These are phyloP conservation scores for Phytopythium boreale DNA, from an alignment of 352 stramenopile genomes.

Conservation along the genomic window DNA sequence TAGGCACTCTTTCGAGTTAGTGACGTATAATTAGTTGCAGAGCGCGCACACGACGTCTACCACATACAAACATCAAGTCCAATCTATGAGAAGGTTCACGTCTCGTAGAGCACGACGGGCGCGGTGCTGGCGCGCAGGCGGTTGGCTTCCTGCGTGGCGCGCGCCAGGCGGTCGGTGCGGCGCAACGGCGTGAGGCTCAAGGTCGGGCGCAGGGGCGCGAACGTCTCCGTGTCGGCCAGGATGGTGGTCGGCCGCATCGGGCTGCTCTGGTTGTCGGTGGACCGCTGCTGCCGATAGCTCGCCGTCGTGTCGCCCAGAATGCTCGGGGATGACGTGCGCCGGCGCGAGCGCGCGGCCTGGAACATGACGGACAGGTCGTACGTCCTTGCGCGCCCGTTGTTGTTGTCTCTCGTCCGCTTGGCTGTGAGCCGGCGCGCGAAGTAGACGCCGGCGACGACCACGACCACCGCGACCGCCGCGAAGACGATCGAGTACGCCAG, in stretches of 20 bases:
- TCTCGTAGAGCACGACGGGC: conserved; percentile 32
- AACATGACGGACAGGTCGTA: conserved; percentile 10
- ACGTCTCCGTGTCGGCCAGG: conserved; percentile 38
- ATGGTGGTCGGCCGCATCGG: conserved; percentile 33
- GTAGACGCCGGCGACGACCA: conserved; percentile 15
- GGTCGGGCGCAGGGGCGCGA: conserved; percentile 4
- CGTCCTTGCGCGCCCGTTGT: conserved; percentile 2
- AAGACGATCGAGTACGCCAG: conserved; percentile 20
- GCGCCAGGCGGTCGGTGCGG: conserved; percentile 13
- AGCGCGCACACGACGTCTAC: not conserved
- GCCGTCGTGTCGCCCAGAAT: conserved; percentile 23
- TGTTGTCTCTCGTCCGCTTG: not conserved
- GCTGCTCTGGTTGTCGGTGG: conserved; percentile 4
- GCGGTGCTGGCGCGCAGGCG: conserved; percentile 21
- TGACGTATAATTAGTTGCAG: not conserved
- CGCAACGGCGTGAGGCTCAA: conserved; percentile 10
- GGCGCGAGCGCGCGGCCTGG: not conserved
- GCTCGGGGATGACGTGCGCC: conserved; percentile 11
- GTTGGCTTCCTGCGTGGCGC: conserved; percentile 12
- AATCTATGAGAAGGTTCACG: not conserved
- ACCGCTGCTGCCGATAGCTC: conserved; percentile 28
- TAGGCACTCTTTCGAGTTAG: not conserved
- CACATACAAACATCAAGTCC: not conserved
- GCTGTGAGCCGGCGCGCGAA: conserved; percentile 11
- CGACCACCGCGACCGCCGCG: conserved; percentile 23